Percentiles rank a stretch among this genome's conserved stretches.
These are phyloP conservation scores for Brassica cretica DNA, from an alignment of 345 rosid genomes.

Conservation along the genomic window DNA sequence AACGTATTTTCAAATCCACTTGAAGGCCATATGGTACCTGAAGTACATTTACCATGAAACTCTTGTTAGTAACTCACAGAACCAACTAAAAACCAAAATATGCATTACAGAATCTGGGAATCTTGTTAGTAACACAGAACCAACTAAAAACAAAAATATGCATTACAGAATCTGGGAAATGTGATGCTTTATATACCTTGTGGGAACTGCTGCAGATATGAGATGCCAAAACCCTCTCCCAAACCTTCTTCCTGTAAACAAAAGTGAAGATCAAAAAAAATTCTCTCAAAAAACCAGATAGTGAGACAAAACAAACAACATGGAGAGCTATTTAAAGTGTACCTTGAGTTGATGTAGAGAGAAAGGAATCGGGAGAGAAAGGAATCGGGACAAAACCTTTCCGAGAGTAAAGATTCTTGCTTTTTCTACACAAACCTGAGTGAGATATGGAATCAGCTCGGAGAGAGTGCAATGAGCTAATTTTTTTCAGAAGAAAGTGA, in stretches of 20 bases:
- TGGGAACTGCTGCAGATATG: conserved; percentile 40
- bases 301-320: background rate
- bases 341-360: conserved; percentile 40
- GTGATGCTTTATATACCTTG: conserved; percentile 34
- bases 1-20: background rate
- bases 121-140: no score
- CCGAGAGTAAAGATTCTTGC: conserved; percentile 74
- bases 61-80: no score
- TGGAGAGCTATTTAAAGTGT: conserved; percentile 29
- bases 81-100: background rate
- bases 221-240: conserved; percentile 47
- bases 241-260: conserved; percentile 56
- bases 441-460: background rate
- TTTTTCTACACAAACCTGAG: conserved; percentile 64
- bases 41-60: background rate
- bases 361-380: conserved; percentile 51
- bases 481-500: background rate
- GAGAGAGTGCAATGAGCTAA: background rate
- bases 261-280: conserved; percentile 18
- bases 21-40: background rate
- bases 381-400: conserved; percentile 72
- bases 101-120: background rate
- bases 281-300: background rate
- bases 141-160: background rate
- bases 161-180: background rate